Evolutionary conservation across 75 land plant genomes (phyloP).

Genomic region (Cryptomeria japonica): DNA sequence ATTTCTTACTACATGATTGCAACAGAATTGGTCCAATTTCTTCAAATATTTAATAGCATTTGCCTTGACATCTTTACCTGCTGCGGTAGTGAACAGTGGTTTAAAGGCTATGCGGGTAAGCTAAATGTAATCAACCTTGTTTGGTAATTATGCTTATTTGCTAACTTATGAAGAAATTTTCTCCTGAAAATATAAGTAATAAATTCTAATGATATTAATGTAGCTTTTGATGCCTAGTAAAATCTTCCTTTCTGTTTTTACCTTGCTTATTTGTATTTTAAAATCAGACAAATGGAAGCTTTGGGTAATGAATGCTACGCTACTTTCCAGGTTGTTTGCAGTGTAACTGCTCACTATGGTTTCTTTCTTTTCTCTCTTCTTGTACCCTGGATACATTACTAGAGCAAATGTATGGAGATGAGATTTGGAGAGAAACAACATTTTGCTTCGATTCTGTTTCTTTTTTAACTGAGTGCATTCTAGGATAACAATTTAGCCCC

Average conservation of each 20-base stretch:
- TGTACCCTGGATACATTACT: neutral
- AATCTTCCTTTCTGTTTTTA: neutral
- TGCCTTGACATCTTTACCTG: constrained; percentile 27
- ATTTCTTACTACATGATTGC: constrained; percentile 2
- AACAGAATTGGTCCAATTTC: constrained; percentile 35
- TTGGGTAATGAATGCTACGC: neutral
- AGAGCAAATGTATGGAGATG: neutral
- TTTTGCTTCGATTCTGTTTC: neutral
- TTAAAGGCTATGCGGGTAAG: constrained; percentile 33
- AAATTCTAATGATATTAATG: neutral
- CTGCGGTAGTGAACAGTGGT: constrained; percentile 42
- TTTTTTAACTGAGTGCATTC: neutral
- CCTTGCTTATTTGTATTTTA: neutral
- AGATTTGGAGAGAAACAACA: neutral
- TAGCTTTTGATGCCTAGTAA: neutral
- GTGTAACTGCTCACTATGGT: neutral
- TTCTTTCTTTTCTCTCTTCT: neutral
- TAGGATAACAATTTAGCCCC: neutral
- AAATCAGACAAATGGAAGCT: neutral
- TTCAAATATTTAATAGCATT: constrained; percentile 20
- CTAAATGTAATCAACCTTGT: neutral
- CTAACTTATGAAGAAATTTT: neutral
- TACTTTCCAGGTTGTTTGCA: no score
- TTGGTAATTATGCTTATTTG: neutral
- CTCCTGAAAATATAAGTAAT: neutral